These are phyloP conservation scores for Spathaspora hagerdaliae DNA, from an alignment of 805 yeast species.

Conservation along the genomic window DNA sequence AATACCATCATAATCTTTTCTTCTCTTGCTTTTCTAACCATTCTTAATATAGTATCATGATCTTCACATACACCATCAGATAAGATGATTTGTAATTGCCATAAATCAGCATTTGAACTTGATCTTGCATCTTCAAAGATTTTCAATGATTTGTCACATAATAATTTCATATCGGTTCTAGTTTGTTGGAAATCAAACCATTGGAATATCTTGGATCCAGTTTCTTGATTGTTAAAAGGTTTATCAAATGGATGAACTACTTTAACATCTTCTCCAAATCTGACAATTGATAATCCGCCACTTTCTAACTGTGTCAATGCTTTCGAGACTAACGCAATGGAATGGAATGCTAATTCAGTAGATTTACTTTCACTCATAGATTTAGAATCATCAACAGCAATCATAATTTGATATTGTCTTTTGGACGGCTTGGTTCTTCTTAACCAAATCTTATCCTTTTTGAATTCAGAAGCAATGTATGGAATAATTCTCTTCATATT, in stretches of 20 bases:
- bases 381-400: slow-evolving; percentile 94
- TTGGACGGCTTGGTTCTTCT: slow-evolving; percentile 96
- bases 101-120: slow-evolving; percentile 54
- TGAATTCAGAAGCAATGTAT: slow-evolving; percentile 94
- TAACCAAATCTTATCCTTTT: slow-evolving; percentile 97
- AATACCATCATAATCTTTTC: slow-evolving; percentile 92
- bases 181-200: slow-evolving; percentile 90
- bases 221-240: slow-evolving; percentile 70
- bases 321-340: slow-evolving; percentile 89
- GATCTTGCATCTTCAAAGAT: slow-evolving; percentile 62
- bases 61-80: slow-evolving; percentile 98
- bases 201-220: slow-evolving; percentile 81
- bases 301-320: slow-evolving; percentile 92
- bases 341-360: slow-evolving; percentile 88
- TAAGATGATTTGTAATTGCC: slow-evolving; percentile 90
- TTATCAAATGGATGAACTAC: slow-evolving; percentile 87
- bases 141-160: slow-evolving; percentile 67
- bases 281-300: slow-evolving; percentile 85
- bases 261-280: slow-evolving; percentile 80
- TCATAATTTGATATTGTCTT: slow-evolving; percentile 95
- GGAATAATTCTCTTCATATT: slow-evolving; percentile 98
- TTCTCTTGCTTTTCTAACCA: slow-evolving; percentile 90
- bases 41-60: slow-evolving; percentile 73
- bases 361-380: slow-evolving; percentile 94
- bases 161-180: slow-evolving; percentile 74